Evolutionary conservation across 371 early-diverging fungal species (phyloP), one percentile per base, ranked within the genome.

Genomic region (Saksenaea oblongispora): DNA sequence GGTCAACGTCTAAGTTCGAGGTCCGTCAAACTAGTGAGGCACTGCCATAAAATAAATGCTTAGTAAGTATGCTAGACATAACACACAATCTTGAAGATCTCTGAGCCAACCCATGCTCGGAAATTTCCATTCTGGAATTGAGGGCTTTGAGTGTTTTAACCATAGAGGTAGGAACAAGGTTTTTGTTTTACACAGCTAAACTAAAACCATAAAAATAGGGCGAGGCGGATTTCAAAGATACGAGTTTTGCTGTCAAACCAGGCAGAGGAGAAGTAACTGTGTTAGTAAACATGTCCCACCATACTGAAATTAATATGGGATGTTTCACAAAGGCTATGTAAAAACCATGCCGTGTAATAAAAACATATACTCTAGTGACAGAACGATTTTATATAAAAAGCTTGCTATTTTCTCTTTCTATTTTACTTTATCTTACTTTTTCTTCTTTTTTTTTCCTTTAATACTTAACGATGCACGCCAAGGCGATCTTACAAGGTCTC

Each of bases 381-480:
- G 9, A 31, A 14, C 55, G 17, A 34, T 11, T 14, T 35, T 24
- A 13, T 37, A 4, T 54, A 28, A 26, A n/a, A n/a, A n/a, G n/a
- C n/a, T n/a, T 44, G 34, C 54, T 18, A 60, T 28, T 22, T 56
- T 24, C 22, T n/a, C 28, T 58, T 36, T 53, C 36, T 44, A 55
- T 14, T 54, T 56, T 11, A 54, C 55, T 41, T 26, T 37, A n/a
- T n/a, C n/a, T 22, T 47, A 47, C 22, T 5, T 47, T 47, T 47
- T 1, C 37, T 3, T 47, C 51, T 18, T n/a, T 10, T 15, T 47
- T 57, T 27, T 17, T 14, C 57, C n/a, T 37, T 36, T 8, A 5
- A 37, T 74, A 39, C 44, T n/a, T n/a, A n/a, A 78, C 78, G 80
- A 80, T 78, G 63, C 84, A 86, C 66, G 91, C 91, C 61, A 80